Evolutionary conservation across 2,329 filamentous ascomycete genomes (phyloP).

Genomic region (Paecilomyces variotii): DNA sequence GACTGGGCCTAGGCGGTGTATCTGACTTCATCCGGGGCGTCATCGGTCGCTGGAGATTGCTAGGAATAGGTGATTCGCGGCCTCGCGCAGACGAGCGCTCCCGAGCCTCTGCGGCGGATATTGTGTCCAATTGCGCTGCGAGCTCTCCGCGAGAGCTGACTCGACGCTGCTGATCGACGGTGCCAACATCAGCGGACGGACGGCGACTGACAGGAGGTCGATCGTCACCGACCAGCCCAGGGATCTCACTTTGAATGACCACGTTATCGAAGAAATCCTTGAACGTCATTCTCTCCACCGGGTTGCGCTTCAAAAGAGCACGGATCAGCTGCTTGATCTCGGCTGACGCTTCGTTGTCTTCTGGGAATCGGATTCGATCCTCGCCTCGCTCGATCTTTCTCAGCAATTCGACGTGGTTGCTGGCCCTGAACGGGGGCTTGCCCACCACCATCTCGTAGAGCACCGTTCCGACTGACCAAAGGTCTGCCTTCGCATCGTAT

Average conservation of each 20-base stretch:
- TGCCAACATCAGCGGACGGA: conserved; percentile 11
- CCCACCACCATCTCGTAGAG: conserved; percentile 92
- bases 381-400: conserved; percentile 85
- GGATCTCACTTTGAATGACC: conserved; percentile 67
- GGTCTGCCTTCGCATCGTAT: conserved; percentile 91
- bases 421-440: conserved; percentile 80
- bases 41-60: conserved; percentile 31
- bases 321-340: conserved; percentile 77
- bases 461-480: conserved; percentile 97
- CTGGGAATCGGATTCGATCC: conserved; percentile 75
- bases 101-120: not conserved
- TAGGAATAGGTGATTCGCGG: conserved; percentile 14
- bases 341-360: conserved; percentile 60
- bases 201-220: conserved; percentile 31
- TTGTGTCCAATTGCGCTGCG: not conserved
- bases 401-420: conserved; percentile 89
- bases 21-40: conserved; percentile 19
- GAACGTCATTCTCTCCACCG: conserved; percentile 77
- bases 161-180: conserved; percentile 6
- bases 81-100: not conserved
- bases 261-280: conserved; percentile 72
- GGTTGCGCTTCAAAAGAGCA: conserved; percentile 72
- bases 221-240: conserved; percentile 73
- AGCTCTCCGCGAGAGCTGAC: not conserved
- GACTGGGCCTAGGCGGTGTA: conserved; percentile 18